Evolutionary conservation across 148 eudicot genomes (phyloP).

Genomic region (Tetragonia tetragonoides): DNA sequence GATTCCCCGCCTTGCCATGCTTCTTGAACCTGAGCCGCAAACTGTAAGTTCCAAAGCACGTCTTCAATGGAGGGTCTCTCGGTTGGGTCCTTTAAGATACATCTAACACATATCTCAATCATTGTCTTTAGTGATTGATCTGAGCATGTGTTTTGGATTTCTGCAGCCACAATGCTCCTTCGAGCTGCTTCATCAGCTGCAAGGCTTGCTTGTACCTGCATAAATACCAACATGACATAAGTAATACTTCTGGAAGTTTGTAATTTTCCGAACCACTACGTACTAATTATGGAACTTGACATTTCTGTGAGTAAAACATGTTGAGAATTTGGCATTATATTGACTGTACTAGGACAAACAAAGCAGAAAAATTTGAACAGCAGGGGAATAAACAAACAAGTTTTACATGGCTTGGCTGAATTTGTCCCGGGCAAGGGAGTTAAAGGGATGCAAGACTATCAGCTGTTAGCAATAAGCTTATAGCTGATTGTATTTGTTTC

Average conservation of each 20-base stretch:
- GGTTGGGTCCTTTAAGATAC: constrained; percentile 48
- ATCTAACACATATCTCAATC: constrained; percentile 72
- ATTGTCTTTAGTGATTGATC: constrained; percentile 74
- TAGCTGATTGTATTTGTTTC: background rate
- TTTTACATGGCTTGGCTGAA: too few species aligned
- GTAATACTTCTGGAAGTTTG: background rate
- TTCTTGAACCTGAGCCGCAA: constrained; percentile 94
- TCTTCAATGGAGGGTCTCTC: constrained; percentile 87
- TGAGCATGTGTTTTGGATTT: constrained; percentile 44
- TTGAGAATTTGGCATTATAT: background rate
- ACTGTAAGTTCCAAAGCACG: constrained; percentile 88
- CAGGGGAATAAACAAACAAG: background rate
- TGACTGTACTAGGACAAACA: background rate
- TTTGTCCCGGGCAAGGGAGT: too few species aligned
- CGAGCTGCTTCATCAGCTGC: constrained; percentile 47
- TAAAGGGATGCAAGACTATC: too few species aligned
- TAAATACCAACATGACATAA: background rate
- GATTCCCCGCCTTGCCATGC: constrained; percentile 61
- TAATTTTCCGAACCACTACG: background rate
- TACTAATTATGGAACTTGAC: background rate
- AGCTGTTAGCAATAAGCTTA: background rate
- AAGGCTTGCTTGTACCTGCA: constrained; percentile 57
- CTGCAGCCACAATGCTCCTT: constrained; percentile 57
- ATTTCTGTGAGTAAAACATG: background rate
- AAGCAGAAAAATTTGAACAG: background rate